A percentile compares a stretch with the other conserved stretches of the same genome.
These are phyloP conservation scores for Corynespora cassiicola DNA, from an alignment of 2,329 filamentous ascomycete genomes.

Conservation along the genomic window DNA sequence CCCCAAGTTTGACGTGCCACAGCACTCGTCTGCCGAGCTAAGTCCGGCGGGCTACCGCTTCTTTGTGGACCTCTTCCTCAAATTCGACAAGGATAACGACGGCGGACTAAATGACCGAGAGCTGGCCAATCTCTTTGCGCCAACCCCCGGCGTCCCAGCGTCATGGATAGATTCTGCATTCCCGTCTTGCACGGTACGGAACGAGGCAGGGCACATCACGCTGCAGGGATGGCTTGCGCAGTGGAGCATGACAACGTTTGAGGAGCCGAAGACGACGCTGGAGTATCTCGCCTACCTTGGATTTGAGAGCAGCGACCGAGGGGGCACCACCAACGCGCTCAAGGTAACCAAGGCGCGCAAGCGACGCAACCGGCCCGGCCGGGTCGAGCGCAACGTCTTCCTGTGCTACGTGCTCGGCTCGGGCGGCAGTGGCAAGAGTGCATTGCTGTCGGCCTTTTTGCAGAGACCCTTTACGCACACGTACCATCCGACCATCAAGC, in stretches of 20 bases:
- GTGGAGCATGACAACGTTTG: conserved; percentile 99
- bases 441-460: conserved; percentile 88
- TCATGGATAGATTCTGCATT: conserved; percentile 91
- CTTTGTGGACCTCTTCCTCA: conserved; percentile 93
- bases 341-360: conserved; percentile 94
- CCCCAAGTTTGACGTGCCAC: conserved; percentile 92
- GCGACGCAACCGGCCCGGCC: conserved; percentile 77
- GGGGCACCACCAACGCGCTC: conserved; percentile 80
- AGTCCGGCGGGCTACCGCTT: conserved; percentile 95
- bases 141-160: conserved; percentile 84
- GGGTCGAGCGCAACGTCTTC: conserved; percentile 93
- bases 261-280: conserved; percentile 91
- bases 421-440: conserved; percentile 86
- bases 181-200: conserved; percentile 90
- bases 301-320: conserved; percentile 79
- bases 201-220: conserved; percentile 94
- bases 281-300: conserved; percentile 96
- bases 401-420: conserved; percentile 91
- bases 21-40: conserved; percentile 89
- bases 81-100: conserved; percentile 97
- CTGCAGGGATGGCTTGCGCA: conserved; percentile 97
- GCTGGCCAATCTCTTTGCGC: conserved; percentile 84
- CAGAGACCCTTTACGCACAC: conserved; percentile 83
- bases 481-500: conserved; percentile 94
- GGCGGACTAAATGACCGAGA: conserved; percentile 89